Conservation (phyloP, 140 eudicot species). For the Ambrosia hybrid region DNA sequence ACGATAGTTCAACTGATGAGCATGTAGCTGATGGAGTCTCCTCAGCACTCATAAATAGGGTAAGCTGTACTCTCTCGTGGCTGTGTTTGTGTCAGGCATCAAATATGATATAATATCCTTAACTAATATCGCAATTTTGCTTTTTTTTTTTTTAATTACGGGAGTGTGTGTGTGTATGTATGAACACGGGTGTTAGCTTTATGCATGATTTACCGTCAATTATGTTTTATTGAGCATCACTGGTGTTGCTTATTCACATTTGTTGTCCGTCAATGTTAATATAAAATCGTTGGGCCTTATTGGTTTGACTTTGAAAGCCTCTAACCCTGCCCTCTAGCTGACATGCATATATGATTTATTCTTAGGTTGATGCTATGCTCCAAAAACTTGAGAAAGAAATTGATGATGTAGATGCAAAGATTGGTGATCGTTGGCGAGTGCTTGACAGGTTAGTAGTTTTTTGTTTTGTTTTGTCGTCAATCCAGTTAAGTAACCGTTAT, state of each 20-base stretch:
- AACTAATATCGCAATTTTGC: neutral
- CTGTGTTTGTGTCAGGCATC: conserved; percentile 2
- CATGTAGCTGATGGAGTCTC: conserved; percentile 60
- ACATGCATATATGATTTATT: conserved; percentile 7
- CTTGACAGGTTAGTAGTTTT: conserved; percentile 61
- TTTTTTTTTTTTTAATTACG: neutral
- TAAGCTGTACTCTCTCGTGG: conserved; percentile 31
- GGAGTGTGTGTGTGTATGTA: neutral
- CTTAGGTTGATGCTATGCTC: conserved; percentile 91
- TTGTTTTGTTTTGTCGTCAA: neutral
- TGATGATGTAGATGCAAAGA: conserved; percentile 90
- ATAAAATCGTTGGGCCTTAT: neutral
- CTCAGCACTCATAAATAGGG: conserved; percentile 78
- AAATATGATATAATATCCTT: neutral
- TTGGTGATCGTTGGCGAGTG: conserved; percentile 83
- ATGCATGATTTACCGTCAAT: neutral
- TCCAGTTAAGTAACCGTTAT: neutral
- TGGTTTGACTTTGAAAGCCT: neutral
- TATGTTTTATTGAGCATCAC: neutral
- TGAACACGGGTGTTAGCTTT: neutral
- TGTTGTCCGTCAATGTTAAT: neutral
- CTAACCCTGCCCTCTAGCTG: neutral
- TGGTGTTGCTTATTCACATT: too few species aligned
- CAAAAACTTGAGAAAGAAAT: conserved; percentile 88
- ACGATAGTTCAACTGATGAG: conserved; percentile 49